phyloP scores from a whole-genome alignment of 2,329 filamentous ascomycete species.

The Xylaria sp. region DNA sequence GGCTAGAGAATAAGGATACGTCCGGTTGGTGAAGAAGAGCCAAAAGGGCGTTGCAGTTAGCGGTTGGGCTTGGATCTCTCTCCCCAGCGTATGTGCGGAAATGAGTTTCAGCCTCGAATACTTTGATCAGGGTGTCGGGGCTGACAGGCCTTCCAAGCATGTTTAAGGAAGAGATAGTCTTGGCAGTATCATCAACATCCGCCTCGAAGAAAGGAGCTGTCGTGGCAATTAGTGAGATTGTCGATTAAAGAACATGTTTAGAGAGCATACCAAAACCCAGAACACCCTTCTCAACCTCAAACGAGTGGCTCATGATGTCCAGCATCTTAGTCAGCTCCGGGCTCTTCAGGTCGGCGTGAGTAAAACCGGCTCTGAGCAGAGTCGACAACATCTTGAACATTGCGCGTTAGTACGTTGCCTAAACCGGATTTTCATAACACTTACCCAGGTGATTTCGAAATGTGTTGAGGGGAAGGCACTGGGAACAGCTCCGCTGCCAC shows the following conservation, averaged over 20 bases:
- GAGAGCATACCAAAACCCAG: conserved; percentile 39
- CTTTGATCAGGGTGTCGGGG: conserved; percentile 38
- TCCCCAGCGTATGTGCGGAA: conserved; percentile 49
- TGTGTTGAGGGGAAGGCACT: conserved; percentile 39
- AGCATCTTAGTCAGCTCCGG: conserved; percentile 34
- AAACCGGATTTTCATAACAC: neutral
- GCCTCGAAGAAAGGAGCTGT: conserved; percentile 36
- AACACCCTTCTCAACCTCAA: conserved; percentile 37
- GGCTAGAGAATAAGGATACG: conserved; percentile 34
- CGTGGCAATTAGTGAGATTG: conserved; percentile 21
- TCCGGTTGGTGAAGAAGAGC: conserved; percentile 45
- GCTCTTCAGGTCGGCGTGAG: conserved; percentile 28
- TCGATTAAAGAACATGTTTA: neutral
- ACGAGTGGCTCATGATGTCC: conserved; percentile 35
- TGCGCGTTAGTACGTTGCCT: conserved; percentile 6
- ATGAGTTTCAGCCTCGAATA: conserved; percentile 46
- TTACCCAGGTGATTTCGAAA: conserved; percentile 40
- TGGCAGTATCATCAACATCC: conserved; percentile 39
- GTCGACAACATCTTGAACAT: conserved; percentile 33
- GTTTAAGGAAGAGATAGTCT: conserved; percentile 36
- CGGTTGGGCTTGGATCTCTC: conserved; percentile 48
- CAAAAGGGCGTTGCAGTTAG: conserved; percentile 50
- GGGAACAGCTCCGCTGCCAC: conserved; percentile 37
- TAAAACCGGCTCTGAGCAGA: conserved; percentile 33
- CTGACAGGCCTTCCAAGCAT: conserved; percentile 37